Conservation (phyloP, 306 rosid species). For the Sophora flavescens region DNA sequence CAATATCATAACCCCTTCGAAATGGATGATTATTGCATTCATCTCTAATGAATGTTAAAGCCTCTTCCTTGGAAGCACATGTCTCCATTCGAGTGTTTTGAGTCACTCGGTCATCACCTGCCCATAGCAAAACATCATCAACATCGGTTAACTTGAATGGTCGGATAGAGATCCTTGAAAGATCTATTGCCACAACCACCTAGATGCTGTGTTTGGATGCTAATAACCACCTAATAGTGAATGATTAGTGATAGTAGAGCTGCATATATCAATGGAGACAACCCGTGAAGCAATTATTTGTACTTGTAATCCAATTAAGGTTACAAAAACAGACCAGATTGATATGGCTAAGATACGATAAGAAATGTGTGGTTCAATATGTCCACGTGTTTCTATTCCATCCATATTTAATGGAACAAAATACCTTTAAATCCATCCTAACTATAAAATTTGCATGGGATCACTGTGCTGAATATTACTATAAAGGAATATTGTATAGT, state of each 20-base stretch:
- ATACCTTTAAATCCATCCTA: too few relatives aligned
- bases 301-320: background rate
- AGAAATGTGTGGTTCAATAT: background rate
- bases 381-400: too few relatives aligned
- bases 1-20: background rate
- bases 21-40: constrained; percentile 61
- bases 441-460: too few relatives aligned
- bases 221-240: too few relatives aligned
- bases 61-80: constrained; percentile 53
- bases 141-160: constrained; percentile 55
- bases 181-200: constrained; percentile 41
- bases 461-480: too few relatives aligned
- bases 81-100: constrained; percentile 33
- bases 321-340: background rate
- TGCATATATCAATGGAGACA: too few relatives aligned
- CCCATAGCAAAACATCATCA: constrained; percentile 54
- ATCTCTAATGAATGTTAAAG: constrained; percentile 58
- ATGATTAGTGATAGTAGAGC: too few relatives aligned
- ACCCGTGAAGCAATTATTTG: background rate
- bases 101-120: constrained; percentile 59
- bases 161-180: constrained; percentile 48
- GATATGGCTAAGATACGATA: background rate
- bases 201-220: too few relatives aligned
- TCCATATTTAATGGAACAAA: too few relatives aligned
- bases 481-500: too few relatives aligned